A percentile compares a stretch with the other conserved stretches of the same genome.
These are phyloP conservation scores for Amborella trichopoda DNA, from an alignment of 164 flowering plant genomes.

Conservation along the genomic window DNA sequence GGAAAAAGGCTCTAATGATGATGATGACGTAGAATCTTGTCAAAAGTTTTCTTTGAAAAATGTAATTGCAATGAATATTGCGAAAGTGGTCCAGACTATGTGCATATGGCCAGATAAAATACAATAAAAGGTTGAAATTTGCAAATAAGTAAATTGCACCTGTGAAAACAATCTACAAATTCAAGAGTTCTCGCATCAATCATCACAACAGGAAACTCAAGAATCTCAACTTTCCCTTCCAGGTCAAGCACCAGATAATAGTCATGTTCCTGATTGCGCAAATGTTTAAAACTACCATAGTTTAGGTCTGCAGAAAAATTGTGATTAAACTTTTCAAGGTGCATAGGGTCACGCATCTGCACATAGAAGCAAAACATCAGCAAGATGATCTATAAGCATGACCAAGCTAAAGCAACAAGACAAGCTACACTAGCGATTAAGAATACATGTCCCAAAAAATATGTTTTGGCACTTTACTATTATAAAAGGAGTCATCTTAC, in stretches of 20 bases:
- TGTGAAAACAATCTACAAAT: slow-evolving; percentile 78
- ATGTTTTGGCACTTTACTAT: not conserved
- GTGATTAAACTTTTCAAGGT: slow-evolving; percentile 68
- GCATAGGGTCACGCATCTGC: slow-evolving; percentile 70
- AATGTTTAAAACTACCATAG: slow-evolving; percentile 12
- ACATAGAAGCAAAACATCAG: slow-evolving; percentile 7
- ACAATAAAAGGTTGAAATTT: too few species aligned
- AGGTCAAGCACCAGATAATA: slow-evolving; percentile 86
- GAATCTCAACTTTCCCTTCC: slow-evolving; percentile 96
- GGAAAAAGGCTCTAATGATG: too few species aligned
- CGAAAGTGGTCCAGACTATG: too few species aligned
- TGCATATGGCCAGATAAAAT: too few species aligned
- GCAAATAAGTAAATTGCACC: too few species aligned
- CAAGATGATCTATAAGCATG: not conserved
- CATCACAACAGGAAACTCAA: slow-evolving; percentile 83
- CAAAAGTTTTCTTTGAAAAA: too few species aligned
- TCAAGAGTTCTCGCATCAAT: slow-evolving; percentile 60
- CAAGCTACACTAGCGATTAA: not conserved
- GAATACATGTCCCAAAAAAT: not conserved
- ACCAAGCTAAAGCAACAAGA: not conserved
- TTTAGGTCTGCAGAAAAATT: slow-evolving; percentile 38
- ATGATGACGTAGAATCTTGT: too few species aligned
- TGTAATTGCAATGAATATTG: too few species aligned
- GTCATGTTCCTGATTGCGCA: slow-evolving; percentile 42
- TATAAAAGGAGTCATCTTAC: not conserved